Base-by-base conservation (phyloP, 2,329 filamentous ascomycete species). In the Venturia nashicola region DNA sequence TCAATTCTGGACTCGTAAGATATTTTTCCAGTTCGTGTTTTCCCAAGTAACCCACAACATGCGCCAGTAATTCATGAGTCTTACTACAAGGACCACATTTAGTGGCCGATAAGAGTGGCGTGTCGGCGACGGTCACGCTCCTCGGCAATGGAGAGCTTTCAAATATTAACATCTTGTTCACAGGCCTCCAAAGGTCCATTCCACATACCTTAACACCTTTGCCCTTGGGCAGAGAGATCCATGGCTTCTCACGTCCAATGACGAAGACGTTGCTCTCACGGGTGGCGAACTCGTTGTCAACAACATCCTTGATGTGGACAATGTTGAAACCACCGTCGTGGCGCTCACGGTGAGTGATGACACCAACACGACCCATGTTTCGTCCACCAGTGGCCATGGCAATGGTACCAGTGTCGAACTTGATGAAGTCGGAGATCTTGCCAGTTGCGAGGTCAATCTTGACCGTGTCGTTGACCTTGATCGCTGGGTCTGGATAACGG, bases 301-400 rank as follows among this genome's bases (percentile, higher is more conserved):
- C 93, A 76, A 92, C 93, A 77, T 99, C 94, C 90, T 99, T 99
- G 82, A 99, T 89, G 86, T 97, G 92, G 80, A 99, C 92, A 76
- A 99, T 96, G 87, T 95, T 95, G 90, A 99, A 99, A 80, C 94
- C 94, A 86, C 94, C 94, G 74, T 99, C 94, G 86, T 99, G 94
- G 76, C 94, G 91, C 87, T 99, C 94, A 85, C 94, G 93, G 87
- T 99, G 92, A 75, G 94, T 97, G 84, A 99, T 95, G 80, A 97
- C 93, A 89, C 94, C 94, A 77, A 99, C 93, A 93, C 94, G 94
- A 79, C 94, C 94, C 93, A 97, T 99, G 91, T 99, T 99, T 79
- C 93, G 94, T 87, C 94, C 94, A 88, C 94, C 94, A 73, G 94
- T 99, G 76, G 89, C 89, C 93, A 99, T 99, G 80, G 89, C 91